Percentiles rank a stretch among this genome's conserved stretches.
phyloP scores from a whole-genome alignment of 2,329 filamentous ascomycete genomes.

The Aspergillus proliferans region DNA sequence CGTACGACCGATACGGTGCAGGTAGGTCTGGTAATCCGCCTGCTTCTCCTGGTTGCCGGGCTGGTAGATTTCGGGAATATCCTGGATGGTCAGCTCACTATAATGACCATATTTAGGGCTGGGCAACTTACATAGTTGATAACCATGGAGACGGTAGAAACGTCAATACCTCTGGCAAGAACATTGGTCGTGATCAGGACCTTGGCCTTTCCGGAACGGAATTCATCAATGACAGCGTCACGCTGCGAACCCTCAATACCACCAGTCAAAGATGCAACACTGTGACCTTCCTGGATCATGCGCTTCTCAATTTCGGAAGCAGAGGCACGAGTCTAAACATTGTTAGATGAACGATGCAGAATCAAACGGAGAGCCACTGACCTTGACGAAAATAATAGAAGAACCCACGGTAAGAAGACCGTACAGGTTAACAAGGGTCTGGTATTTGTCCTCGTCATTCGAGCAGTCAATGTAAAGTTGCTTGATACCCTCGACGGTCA shows the following conservation, averaged over 20 bases:
- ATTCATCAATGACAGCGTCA: constrained; percentile 77
- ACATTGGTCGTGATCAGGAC: constrained; percentile 98
- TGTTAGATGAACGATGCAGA: constrained; percentile 12
- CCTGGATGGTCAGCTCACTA: constrained; percentile 27
- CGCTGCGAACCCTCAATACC: constrained; percentile 77
- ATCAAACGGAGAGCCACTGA: constrained; percentile 34
- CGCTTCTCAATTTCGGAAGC: constrained; percentile 77
- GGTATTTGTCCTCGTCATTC: constrained; percentile 75
- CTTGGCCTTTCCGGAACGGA: constrained; percentile 81
- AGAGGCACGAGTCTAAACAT: constrained; percentile 68
- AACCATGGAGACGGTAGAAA: constrained; percentile 90
- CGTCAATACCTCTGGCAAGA: constrained; percentile 87
- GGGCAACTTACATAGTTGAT: constrained; percentile 73
- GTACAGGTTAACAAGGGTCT: constrained; percentile 84
- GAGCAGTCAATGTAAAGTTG: constrained; percentile 96
- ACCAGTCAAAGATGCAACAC: constrained; percentile 82
- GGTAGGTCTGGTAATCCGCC: constrained; percentile 89
- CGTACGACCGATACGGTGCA: constrained; percentile 95
- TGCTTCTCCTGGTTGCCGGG: constrained; percentile 54
- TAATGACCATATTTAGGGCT: not conserved
- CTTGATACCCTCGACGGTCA: constrained; percentile 94
- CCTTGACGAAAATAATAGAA: constrained; percentile 96
- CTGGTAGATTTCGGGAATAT: constrained; percentile 62
- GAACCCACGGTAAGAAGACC: constrained; percentile 94
- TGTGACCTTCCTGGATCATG: constrained; percentile 85